Evolutionary conservation across 1,284 basidiomycete species (phyloP).

Genomic region (Ustilago curta): DNA sequence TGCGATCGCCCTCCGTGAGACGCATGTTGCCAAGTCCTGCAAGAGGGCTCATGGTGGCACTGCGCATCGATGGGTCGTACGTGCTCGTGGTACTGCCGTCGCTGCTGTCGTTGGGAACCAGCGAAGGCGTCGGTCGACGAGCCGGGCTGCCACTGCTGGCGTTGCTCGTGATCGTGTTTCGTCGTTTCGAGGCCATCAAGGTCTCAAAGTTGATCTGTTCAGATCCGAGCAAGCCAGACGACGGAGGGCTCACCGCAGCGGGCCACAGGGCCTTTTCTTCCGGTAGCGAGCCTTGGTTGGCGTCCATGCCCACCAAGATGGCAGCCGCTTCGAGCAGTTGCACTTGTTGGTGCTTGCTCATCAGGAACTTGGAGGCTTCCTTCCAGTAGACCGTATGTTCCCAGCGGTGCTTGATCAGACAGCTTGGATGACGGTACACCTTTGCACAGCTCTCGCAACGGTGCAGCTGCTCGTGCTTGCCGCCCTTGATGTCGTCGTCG

Average conservation of each 20-base stretch:
- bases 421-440: conserved; percentile 93
- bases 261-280: conserved; percentile 86
- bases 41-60: conserved; percentile 50
- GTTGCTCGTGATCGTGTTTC: conserved; percentile 47
- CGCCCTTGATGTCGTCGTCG: conserved; percentile 73
- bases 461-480: conserved; percentile 74
- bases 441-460: conserved; percentile 82
- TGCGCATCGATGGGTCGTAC: conserved; percentile 47
- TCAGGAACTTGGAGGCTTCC: conserved; percentile 89
- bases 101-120: conserved; percentile 53
- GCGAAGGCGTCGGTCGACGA: conserved; percentile 40
- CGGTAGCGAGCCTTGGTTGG: conserved; percentile 80
- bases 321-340: conserved; percentile 97
- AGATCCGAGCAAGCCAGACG: conserved; percentile 70
- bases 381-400: conserved; percentile 98
- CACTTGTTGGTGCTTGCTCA: conserved; percentile 98
- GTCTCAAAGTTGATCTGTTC: conserved; percentile 69
- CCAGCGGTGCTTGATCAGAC: conserved; percentile 96
- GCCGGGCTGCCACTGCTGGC: conserved; percentile 43
- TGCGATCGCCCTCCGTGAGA: conserved; percentile 26
- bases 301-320: conserved; percentile 78
- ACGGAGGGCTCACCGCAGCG: conserved; percentile 72
- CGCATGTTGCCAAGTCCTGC: conserved; percentile 49
- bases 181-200: conserved; percentile 64
- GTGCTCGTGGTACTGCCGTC: conserved; percentile 49